Evolutionary conservation across 495 filamentous ascomycete species (phyloP).

Genomic region (Talaromyces wortmannii): DNA sequence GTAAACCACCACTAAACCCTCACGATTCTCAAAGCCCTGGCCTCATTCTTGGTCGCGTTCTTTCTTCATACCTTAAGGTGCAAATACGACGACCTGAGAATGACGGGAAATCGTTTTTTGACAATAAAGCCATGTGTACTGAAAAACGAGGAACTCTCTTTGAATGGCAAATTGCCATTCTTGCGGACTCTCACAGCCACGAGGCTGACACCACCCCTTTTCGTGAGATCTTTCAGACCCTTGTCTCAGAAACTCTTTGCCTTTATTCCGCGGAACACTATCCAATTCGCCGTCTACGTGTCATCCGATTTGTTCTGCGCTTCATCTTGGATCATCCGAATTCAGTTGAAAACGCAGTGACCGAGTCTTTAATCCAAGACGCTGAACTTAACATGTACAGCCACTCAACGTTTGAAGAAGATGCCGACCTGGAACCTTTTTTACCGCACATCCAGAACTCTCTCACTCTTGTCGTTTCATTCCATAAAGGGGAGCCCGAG

Average conservation of each 20-base stretch:
- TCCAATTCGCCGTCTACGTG: constrained; percentile 40
- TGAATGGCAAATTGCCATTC: constrained; percentile 47
- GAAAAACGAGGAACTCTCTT: constrained; percentile 41
- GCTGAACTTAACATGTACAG: constrained; percentile 21
- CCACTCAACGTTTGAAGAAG: constrained; percentile 33
- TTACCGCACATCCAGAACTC: constrained; percentile 52
- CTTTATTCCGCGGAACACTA: constrained; percentile 28
- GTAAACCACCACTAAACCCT: constrained; percentile 13
- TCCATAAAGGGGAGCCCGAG: constrained; percentile 45
- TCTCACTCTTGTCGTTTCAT: constrained; percentile 41
- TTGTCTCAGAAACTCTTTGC: constrained; percentile 29
- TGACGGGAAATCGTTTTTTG: constrained; percentile 19
- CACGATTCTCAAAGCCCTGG: constrained; percentile 29
- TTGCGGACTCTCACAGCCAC: constrained; percentile 23
- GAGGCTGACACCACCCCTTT: constrained; percentile 23
- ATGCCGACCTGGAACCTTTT: constrained; percentile 47
- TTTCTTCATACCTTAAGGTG: constrained; percentile 38
- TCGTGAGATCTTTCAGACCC: constrained; percentile 17
- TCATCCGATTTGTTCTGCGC: constrained; percentile 32
- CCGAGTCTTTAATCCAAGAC: constrained; percentile 26
- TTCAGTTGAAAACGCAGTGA: constrained; percentile 19
- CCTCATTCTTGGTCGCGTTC: constrained; percentile 39
- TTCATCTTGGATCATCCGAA: constrained; percentile 31
- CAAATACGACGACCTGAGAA: constrained; percentile 24
- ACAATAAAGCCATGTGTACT: constrained; percentile 26